These are phyloP conservation scores for Arthrobotrys iridis DNA, from an alignment of 2,329 filamentous ascomycete genomes.

Conservation along the genomic window DNA sequence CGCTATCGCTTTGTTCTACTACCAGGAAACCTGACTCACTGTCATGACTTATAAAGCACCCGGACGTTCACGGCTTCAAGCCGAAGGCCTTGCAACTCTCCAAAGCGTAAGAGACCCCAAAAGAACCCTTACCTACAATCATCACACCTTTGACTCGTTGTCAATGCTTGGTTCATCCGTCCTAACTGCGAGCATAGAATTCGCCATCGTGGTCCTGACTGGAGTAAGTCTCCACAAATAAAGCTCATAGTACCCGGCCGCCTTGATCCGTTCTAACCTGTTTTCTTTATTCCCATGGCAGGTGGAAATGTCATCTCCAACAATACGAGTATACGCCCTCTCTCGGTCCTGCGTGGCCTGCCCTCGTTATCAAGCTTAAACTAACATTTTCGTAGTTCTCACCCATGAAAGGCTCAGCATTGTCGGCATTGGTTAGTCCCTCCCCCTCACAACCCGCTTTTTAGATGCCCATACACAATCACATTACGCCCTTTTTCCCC, in stretches of 20 bases:
- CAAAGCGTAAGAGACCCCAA: slow-evolving; percentile 82
- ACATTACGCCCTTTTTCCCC: slow-evolving; percentile 57
- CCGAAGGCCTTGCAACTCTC: slow-evolving; percentile 90
- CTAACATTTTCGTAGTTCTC: slow-evolving; percentile 71
- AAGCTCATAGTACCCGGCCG: slow-evolving; percentile 43
- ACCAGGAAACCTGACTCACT: neutral
- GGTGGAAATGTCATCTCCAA: slow-evolving; percentile 89
- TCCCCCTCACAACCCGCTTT: neutral
- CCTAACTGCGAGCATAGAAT: slow-evolving; percentile 69
- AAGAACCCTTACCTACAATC: slow-evolving; percentile 8
- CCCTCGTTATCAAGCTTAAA: neutral
- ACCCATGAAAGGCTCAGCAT: slow-evolving; percentile 98
- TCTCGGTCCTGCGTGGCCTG: neutral
- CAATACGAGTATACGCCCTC: slow-evolving; percentile 78
- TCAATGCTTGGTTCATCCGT: slow-evolving; percentile 58
- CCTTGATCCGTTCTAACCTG: slow-evolving; percentile 59
- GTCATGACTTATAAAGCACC: slow-evolving; percentile 66
- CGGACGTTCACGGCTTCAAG: slow-evolving; percentile 96
- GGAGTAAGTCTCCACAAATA: slow-evolving; percentile 75
- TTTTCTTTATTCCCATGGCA: slow-evolving; percentile 61
- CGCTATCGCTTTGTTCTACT: neutral
- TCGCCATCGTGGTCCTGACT: slow-evolving; percentile 96
- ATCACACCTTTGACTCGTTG: slow-evolving; percentile 57
- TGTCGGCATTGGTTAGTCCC: slow-evolving; percentile 81
- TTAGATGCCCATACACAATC: too few relatives aligned